Evolutionary conservation across 2,329 filamentous ascomycete genomes (phyloP).

Genomic region (Neurospora sp.): DNA sequence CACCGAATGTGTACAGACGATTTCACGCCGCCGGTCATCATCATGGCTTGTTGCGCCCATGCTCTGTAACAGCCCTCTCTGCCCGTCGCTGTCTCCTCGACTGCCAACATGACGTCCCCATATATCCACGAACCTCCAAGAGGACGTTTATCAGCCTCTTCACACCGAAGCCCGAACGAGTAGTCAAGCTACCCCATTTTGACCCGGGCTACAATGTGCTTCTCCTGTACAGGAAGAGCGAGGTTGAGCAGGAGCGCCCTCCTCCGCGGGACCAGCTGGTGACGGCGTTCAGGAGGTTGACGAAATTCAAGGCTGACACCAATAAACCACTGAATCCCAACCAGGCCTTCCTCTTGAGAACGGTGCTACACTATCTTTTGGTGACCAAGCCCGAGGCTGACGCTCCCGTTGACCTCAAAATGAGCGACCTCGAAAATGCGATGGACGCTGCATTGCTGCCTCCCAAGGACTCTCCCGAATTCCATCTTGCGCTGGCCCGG

Average conservation of each 20-base stretch:
- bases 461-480: slow-evolving; percentile 31
- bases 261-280: slow-evolving; percentile 54
- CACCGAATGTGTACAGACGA: slow-evolving; percentile 40
- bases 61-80: slow-evolving; percentile 7
- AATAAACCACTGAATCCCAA: slow-evolving; percentile 48
- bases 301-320: slow-evolving; percentile 42
- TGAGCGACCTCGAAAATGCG: slow-evolving; percentile 34
- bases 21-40: slow-evolving; percentile 34
- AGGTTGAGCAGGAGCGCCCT: slow-evolving; percentile 52
- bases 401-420: slow-evolving; percentile 22
- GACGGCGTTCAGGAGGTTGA: slow-evolving; percentile 54
- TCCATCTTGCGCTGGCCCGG: slow-evolving; percentile 39
- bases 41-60: slow-evolving; percentile 25
- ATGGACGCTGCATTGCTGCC: slow-evolving; percentile 32
- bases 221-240: slow-evolving; percentile 54
- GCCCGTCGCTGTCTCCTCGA: not conserved
- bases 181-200: slow-evolving; percentile 50
- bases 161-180: slow-evolving; percentile 42
- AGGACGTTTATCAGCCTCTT: slow-evolving; percentile 57
- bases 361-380: slow-evolving; percentile 41
- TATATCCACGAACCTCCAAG: slow-evolving; percentile 14
- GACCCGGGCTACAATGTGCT: slow-evolving; percentile 65
- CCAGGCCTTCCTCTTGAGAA: slow-evolving; percentile 51
- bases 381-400: slow-evolving; percentile 48
- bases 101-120: not conserved